phyloP scores from a whole-genome alignment of 305 asterid genomes.

The Fraxinus platypoda region DNA sequence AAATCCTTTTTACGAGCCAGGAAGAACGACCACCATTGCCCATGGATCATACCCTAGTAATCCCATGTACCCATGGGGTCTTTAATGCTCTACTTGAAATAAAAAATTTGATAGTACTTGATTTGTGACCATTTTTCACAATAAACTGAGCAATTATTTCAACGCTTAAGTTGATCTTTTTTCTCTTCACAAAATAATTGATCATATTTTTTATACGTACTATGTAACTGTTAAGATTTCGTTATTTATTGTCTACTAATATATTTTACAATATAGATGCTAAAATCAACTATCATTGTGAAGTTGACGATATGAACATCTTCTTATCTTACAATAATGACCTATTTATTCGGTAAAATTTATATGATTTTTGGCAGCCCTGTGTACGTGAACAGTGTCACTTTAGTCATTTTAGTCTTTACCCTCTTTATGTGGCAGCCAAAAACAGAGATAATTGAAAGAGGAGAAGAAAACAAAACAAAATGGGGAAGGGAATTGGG shows the following conservation, averaged over 20 bases:
- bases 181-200: background rate
- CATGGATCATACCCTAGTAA: conserved; percentile 32
- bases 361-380: background rate
- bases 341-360: background rate
- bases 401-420: too few species aligned
- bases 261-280: background rate
- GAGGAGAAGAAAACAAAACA: background rate
- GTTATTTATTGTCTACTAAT: background rate
- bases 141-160: background rate
- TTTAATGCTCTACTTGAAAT: conserved; percentile 13
- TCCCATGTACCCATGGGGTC: conserved; percentile 30
- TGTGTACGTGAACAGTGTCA: background rate
- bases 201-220: background rate
- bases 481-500: background rate
- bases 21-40: background rate
- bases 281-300: background rate
- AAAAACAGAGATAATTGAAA: background rate
- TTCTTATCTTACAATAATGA: background rate
- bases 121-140: background rate
- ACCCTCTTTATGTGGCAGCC: background rate
- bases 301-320: background rate
- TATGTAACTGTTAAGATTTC: background rate
- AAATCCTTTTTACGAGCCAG: conserved; percentile 38
- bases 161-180: background rate
- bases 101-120: background rate